These are phyloP conservation scores for Effrenium voratum DNA, from an alignment of 73 alveolate genomes.

Conservation along the genomic window DNA sequence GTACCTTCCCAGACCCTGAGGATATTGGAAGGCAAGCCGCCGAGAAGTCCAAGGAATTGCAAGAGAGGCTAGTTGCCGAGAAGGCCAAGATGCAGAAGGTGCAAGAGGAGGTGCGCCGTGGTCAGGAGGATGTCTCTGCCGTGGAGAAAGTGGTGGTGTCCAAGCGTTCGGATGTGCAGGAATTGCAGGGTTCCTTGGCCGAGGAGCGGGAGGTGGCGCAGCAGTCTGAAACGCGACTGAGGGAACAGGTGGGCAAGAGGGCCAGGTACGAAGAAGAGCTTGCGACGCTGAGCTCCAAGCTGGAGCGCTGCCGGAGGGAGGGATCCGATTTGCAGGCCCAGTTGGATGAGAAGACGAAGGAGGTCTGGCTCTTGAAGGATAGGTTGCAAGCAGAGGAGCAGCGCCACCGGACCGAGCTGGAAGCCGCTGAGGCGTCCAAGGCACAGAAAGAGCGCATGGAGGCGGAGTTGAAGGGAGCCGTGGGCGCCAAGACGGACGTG, in stretches of 20 bases:
- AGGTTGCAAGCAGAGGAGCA: conserved; percentile 27
- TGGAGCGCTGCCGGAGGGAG: conserved; percentile 35
- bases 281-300: neutral
- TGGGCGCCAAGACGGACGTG: neutral
- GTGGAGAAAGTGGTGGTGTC: conserved; percentile 19
- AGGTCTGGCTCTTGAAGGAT: conserved; percentile 6
- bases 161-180: conserved; percentile 25
- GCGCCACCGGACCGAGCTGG: conserved; percentile 34
- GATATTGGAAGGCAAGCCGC: too few relatives aligned
- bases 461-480: conserved; percentile 54
- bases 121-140: neutral
- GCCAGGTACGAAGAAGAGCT: conserved; percentile 37
- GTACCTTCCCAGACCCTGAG: too few relatives aligned
- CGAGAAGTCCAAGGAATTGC: neutral
- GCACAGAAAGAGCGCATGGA: conserved; percentile 57
- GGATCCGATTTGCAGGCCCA: conserved; percentile 5
- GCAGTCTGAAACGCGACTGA: conserved; percentile 10
- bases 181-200: conserved; percentile 28
- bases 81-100: neutral
- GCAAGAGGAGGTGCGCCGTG: conserved; percentile 16
- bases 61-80: neutral
- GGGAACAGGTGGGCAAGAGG: conserved; percentile 36
- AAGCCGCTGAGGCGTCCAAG: conserved; percentile 50
- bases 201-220: conserved; percentile 42
- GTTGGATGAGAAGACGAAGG: neutral